Base-by-base conservation (phyloP, 2,329 filamentous ascomycete species). In the Whalleya microplaca region DNA sequence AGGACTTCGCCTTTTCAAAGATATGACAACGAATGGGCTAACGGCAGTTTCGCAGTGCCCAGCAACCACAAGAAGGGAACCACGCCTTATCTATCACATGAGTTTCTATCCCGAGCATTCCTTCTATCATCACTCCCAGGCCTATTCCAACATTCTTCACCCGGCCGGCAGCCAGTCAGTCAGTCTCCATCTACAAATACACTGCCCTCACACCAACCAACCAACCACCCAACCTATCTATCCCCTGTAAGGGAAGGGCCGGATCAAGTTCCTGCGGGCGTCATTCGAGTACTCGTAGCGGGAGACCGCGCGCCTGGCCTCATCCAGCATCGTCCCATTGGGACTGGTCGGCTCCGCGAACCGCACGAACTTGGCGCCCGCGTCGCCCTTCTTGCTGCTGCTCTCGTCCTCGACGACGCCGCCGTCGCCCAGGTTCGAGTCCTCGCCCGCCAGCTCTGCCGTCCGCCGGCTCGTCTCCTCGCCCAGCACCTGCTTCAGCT, bases 281-380 rank as follows among this genome's bases (percentile, higher is more conserved):
- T 37, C 32, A 16, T 37, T 37, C 32, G 32, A 37, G 32, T 12
- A 12, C 9, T 16, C 32, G 10, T 37, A 37, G 5, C 32, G 32
- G 32, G 32, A 37, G 32, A 64, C 9, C 0, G 62, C 62, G 3
- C 62, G 53, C 40, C 52, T 32, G 8, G 60, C 58, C 12, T 56
- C 53, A 8, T 29, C 20, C 20, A 41, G 41, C 62, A 64, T 63
- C 2, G 55, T 51, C 3, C 16, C 41, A 12, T 53, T 64, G 7
- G 53, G 58, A 2, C 51, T 51, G n/a, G 7, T 40, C 18, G 19
- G 42, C 3, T 47, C 32, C 12, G 50, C 50, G 10, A 64, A 62
- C n/a, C 55, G 47, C 37, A 64, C 62, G 7, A 56, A 55, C 19
- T 62, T 62, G n/a, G 41, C 49, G 45, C 8, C 8, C 18, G 45